These are phyloP conservation scores for Cystofilobasidium macerans DNA, from an alignment of 768 basidiomycete genomes.

Conservation along the genomic window DNA sequence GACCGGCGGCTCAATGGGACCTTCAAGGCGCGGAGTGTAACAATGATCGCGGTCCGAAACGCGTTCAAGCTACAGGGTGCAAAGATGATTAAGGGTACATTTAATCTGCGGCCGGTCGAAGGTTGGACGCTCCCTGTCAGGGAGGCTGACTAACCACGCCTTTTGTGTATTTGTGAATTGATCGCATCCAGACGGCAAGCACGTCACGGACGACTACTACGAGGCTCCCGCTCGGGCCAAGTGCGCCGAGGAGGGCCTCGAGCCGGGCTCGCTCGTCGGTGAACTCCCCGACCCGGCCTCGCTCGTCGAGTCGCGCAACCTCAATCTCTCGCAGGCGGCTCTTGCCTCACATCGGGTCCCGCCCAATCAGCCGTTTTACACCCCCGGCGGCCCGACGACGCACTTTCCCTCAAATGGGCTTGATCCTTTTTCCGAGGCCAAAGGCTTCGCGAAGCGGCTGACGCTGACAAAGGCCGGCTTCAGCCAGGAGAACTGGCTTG, in stretches of 20 bases:
- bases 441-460: slow-evolving; percentile 60
- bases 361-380: slow-evolving; percentile 57
- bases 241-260: slow-evolving; percentile 67
- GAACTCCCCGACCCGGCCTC: slow-evolving; percentile 58
- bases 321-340: slow-evolving; percentile 5
- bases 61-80: slow-evolving; percentile 90
- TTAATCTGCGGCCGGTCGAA: background rate
- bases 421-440: slow-evolving; percentile 35
- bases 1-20: slow-evolving; percentile 79
- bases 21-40: slow-evolving; percentile 80
- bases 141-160: background rate
- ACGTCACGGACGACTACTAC: slow-evolving; percentile 93
- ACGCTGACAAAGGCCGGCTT: slow-evolving; percentile 67
- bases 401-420: slow-evolving; percentile 75
- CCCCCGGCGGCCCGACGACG: slow-evolving; percentile 83
- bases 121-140: background rate
- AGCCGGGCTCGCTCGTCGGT: slow-evolving; percentile 69
- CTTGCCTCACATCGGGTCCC: slow-evolving; percentile 9
- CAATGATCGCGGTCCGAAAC: slow-evolving; percentile 81
- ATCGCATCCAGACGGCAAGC: slow-evolving; percentile 58
- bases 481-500: slow-evolving; percentile 87
- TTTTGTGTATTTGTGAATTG: background rate
- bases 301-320: slow-evolving; percentile 12
- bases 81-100: slow-evolving; percentile 72
- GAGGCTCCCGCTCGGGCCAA: slow-evolving; percentile 71